A percentile compares a stretch with the other conserved stretches of the same genome.
Evolutionary conservation across 1,284 basidiomycete genomes (phyloP).

Genomic region (Cryptococcus sp.): DNA sequence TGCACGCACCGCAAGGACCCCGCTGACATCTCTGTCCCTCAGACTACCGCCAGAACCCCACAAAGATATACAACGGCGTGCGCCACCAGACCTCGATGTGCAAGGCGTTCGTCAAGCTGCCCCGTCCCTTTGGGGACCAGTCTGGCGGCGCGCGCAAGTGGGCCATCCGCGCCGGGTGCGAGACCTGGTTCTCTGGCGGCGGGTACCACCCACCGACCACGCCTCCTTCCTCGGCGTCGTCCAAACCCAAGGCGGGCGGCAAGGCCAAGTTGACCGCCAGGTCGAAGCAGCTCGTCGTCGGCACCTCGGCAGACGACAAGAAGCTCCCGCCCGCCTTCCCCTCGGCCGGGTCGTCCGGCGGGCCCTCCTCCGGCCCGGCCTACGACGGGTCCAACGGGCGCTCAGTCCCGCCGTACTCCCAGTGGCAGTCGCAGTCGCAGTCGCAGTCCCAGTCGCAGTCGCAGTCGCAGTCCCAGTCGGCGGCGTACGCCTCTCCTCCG

Average conservation of each 20-base stretch:
- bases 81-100: slow-evolving; percentile 50
- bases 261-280: slow-evolving; percentile 32
- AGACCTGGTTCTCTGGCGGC: slow-evolving; percentile 43
- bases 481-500: slow-evolving; percentile 4
- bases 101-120: slow-evolving; percentile 49
- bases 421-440: background rate
- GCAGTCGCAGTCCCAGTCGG: background rate
- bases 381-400: slow-evolving; percentile 26
- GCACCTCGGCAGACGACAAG: slow-evolving; percentile 17
- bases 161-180: slow-evolving; percentile 49
- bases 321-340: slow-evolving; percentile 9
- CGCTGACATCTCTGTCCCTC: background rate
- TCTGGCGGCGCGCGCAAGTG: slow-evolving; percentile 48
- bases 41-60: slow-evolving; percentile 50
- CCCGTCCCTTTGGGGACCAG: slow-evolving; percentile 48
- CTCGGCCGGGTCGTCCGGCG: slow-evolving; percentile 16
- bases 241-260: slow-evolving; percentile 9
- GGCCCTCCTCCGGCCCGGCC: slow-evolving; percentile 34
- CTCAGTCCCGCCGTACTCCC: slow-evolving; percentile 7
- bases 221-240: background rate
- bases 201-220: slow-evolving; percentile 36
- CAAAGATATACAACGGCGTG: slow-evolving; percentile 51
- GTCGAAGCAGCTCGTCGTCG: slow-evolving; percentile 38
- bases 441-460: background rate
- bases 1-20: background rate